These are phyloP conservation scores for Diaporthe sp. DNA, from an alignment of 2,329 filamentous ascomycete genomes.

Conservation along the genomic window DNA sequence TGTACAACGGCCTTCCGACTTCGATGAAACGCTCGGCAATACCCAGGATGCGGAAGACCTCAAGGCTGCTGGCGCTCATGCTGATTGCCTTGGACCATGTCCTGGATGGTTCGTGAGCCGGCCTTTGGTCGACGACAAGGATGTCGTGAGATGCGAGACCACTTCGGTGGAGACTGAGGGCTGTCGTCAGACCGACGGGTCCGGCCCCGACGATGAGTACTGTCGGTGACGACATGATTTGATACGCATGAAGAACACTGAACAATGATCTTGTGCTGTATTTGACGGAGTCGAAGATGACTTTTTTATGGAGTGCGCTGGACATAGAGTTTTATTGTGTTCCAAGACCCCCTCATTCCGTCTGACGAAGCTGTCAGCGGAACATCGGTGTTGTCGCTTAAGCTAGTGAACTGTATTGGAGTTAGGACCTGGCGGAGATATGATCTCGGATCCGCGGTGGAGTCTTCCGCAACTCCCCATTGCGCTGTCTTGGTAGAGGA, in stretches of 20 bases:
- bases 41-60: slow-evolving; percentile 35
- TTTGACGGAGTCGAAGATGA: not conserved
- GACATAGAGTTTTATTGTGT: not conserved
- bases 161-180: slow-evolving; percentile 32
- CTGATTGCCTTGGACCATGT: slow-evolving; percentile 25
- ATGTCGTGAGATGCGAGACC: slow-evolving; percentile 25
- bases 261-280: not conserved
- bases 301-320: too few relatives aligned
- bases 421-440: not conserved
- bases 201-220: slow-evolving; percentile 38
- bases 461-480: not conserved
- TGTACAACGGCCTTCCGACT: slow-evolving; percentile 3
- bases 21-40: slow-evolving; percentile 25
- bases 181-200: slow-evolving; percentile 34
- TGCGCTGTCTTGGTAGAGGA: too few relatives aligned
- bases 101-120: not conserved
- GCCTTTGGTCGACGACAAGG: slow-evolving; percentile 31
- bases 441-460: not conserved
- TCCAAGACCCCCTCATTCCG: not conserved
- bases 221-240: not conserved
- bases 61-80: slow-evolving; percentile 34
- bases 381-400: not conserved
- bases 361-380: not conserved
- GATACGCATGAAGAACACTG: not conserved
- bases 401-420: not conserved